Evolutionary conservation across 2,329 filamentous ascomycete genomes (phyloP), one percentile per base, ranked within the genome.

Genomic region (Leptographium wingfieldii): DNA sequence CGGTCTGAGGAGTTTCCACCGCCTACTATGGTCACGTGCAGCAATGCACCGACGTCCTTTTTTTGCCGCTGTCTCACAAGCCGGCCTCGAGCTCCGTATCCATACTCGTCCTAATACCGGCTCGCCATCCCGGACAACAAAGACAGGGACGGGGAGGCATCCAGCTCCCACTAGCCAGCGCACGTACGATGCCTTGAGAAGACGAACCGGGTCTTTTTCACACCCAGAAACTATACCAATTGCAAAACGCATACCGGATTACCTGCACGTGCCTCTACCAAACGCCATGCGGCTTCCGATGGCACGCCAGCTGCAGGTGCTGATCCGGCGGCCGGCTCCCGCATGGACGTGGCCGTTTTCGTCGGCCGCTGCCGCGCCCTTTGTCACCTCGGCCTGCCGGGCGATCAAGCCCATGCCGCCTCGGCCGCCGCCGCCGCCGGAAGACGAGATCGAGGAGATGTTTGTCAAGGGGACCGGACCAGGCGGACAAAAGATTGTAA

Each of bases 381-480:
- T 29, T 27, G n/a, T 31, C 31, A 40, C 60, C 1, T 29, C 56
- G 25, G 49, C 29, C 14, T n/a, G 33, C 38, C 35, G 14, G 46
- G 16, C 7, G 19, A 14, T n/a, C 40, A 88, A 87, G 69, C 80
- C 81, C 59, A 77, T 95, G 68, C 92, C 92, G 1, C 86, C 90
- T 6, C 84, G 91, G 4, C 86, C 87, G 16, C 81, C 78, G 62
- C 80, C 84, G 14, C 82, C 94, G 25, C 80, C 85, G 14, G 91
- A 96, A 65, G 76, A 79, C 22, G 91, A 96, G 58, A 84, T 97
- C 65, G 84, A 86, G 60, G 89, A 96, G 69, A 81, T 80, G 51
- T 97, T 95, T 73, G 79, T 99, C 62, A 95, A 94, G 71, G 94
- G 94, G 67, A 88, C 84, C 66, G 94, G 94, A 1, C 92, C 94